Evolutionary conservation across 2,329 filamentous ascomycete genomes (phyloP), one percentile per base, ranked within the genome.

Genomic region (Plenodomus lindquistii): DNA sequence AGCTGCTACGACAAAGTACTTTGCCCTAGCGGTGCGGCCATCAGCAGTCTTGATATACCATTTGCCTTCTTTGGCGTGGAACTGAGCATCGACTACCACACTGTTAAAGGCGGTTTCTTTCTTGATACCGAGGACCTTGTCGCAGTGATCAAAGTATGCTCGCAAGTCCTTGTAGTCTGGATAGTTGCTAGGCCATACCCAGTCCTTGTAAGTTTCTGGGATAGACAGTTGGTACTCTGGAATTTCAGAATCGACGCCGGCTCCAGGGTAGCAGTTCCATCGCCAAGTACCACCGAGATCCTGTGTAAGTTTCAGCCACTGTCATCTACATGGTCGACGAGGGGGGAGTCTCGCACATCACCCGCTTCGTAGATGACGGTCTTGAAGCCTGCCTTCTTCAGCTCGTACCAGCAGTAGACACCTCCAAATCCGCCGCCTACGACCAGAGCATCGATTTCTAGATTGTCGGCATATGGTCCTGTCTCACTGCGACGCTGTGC

Each of bases 11-110:
- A 83, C 55, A 2, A 83, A 67, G 54, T 73, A 81, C 15, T 69
- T 74, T n/a, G 71, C 63, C 9, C 65, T 72, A 15, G 72, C 74
- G 1, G 29, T 57, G 11, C 55, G 52, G 2, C 77, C 78, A 31
- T 70, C 71, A 6, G 70, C 66, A 0, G 77, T 78, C 8, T 57
- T 67, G 8, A 83, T 61, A 0, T 62, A 69, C 81, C 81, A 83
- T 31, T 56, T 63, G 0, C 64, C 65, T 2, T 67, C 48, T 0
- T 55, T 52, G 0, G 65, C 60, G 44, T 79, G 63, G 53, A 74
- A 82, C 2, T 62, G 52, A 0, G 76, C 78, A 3, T 66, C 70
- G 1, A 67, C 52, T 2, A 82, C 75, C 2, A 68, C 68, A 10
- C 72, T 74, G 10, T 75, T 62, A 59, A 79, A 83, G 6, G 45